Evolutionary conservation across 2,329 filamentous ascomycete genomes (phyloP), one percentile per base, ranked within the genome.

Genomic region (Verticillium nonalfalfae): DNA sequence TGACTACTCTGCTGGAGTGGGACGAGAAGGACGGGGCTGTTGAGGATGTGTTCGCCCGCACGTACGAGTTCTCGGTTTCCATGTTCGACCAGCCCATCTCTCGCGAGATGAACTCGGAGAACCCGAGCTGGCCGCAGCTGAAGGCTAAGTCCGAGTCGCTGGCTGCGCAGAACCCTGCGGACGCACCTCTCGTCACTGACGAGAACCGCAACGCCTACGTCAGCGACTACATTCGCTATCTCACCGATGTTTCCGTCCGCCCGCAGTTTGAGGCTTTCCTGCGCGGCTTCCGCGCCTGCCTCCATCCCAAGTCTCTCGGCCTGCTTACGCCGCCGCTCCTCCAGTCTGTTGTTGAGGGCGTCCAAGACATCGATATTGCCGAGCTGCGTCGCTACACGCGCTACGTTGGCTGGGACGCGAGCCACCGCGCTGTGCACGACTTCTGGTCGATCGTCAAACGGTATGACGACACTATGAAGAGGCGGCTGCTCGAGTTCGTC

Each of bases 401-500:
- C 15, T 98, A 98, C 73, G 90, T 95, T 56, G 91, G 90, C 14
- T 98, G 91, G 80, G 84, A 88, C 56, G 78, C 86, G 0, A 79
- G 79, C 0, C 88, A 95, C 66, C 85, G 79, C 14, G 85, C 89
- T 1, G 86, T 99, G 52, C 78, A 80, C 31, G 85, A 90, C 67
- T 98, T 99, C 72, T 99, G 95, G 95, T 81, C 81, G 13, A 83
- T 97, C 7, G 90, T 97, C 1, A 83, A 83, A 65, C 74, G 72
- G 39, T 95, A 85, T 70, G 81, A 86, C 62, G 81, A 88, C 15
- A 80, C 83, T 55, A 89, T 93, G 80, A 89, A 89, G 74, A 84
- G 87, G 59, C 86, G 85, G 68, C 77, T 99, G 38, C 81, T 99
- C 36, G 93, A 97, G 72, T 99, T 99, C 70, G 93, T 99, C 35